phyloP scores from a whole-genome alignment of 2,329 filamentous ascomycete species.

The Ascochyta clinopodiicola region DNA sequence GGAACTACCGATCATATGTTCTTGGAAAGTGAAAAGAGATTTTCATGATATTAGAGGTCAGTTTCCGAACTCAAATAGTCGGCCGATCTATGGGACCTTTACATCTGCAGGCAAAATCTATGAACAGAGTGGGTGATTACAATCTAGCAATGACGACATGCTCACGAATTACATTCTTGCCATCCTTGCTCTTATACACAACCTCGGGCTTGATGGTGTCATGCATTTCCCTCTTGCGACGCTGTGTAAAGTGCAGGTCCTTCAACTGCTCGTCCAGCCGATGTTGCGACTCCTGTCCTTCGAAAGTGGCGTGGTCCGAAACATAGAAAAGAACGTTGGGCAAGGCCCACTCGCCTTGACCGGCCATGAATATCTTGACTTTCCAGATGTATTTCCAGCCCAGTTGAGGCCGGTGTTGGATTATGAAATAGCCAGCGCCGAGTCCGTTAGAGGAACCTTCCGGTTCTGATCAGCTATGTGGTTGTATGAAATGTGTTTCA shows the following conservation, averaged over 20 bases:
- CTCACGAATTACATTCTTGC: slow-evolving; percentile 8
- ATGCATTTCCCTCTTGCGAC: neutral
- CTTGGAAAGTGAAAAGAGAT: too few relatives aligned
- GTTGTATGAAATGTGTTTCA: neutral
- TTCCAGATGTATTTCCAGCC: slow-evolving; percentile 21
- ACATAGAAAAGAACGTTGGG: slow-evolving; percentile 18
- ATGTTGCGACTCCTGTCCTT: neutral
- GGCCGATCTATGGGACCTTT: too few relatives aligned
- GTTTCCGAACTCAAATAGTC: too few relatives aligned
- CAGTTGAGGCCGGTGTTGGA: slow-evolving; percentile 20
- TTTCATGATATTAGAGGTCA: too few relatives aligned
- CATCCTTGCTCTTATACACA: slow-evolving; percentile 3
- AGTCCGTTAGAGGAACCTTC: slow-evolving; percentile 20
- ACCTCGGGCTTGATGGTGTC: neutral
- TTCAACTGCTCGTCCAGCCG: slow-evolving; percentile 5
- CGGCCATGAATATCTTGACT: slow-evolving; percentile 7
- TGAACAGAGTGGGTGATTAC: neutral
- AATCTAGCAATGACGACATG: slow-evolving; percentile 4
- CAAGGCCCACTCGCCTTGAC: neutral
- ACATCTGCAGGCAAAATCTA: neutral
- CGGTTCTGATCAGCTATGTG: neutral
- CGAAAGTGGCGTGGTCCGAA: neutral
- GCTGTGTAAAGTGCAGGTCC: neutral
- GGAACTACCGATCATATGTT: too few relatives aligned
- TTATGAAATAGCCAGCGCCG: slow-evolving; percentile 19